Evolutionary conservation across 2,329 filamentous ascomycete species (phyloP).

Genomic region (Geoglossum cookeanum): DNA sequence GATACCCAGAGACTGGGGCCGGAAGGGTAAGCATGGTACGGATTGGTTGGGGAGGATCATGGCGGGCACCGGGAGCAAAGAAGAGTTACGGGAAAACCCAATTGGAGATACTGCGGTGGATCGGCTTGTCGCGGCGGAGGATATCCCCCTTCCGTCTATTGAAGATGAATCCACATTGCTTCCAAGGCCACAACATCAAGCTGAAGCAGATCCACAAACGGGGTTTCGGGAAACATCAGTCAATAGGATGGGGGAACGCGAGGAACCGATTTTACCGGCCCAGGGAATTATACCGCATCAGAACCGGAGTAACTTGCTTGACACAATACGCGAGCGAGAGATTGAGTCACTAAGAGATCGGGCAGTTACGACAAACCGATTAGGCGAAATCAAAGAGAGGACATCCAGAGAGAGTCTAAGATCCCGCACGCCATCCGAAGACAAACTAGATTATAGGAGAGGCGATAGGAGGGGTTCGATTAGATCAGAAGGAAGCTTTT

Average conservation of each 20-base stretch:
- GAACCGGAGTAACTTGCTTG: constrained; percentile 22
- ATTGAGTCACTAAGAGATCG: constrained; percentile 20
- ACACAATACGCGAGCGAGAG: constrained; percentile 25
- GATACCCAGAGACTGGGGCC: constrained; percentile 27
- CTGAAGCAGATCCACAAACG: background rate
- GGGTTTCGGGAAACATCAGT: constrained; percentile 7
- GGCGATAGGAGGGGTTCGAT: background rate
- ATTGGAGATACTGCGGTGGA: constrained; percentile 8
- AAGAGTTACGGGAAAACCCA: background rate
- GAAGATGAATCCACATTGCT: constrained; percentile 20
- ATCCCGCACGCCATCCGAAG: background rate
- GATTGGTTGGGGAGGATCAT: constrained; percentile 23
- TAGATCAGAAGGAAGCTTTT: background rate
- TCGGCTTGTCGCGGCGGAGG: constrained; percentile 15
- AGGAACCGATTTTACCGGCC: constrained; percentile 21
- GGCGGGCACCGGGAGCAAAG: background rate
- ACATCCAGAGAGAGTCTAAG: constrained; percentile 15
- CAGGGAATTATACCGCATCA: constrained; percentile 26
- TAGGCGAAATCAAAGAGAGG: constrained; percentile 16
- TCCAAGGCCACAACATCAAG: constrained; percentile 10
- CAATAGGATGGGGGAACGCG: constrained; percentile 15
- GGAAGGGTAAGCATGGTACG: constrained; percentile 22
- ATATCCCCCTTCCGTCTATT: constrained; percentile 22
- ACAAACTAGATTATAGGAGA: background rate
- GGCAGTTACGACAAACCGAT: constrained; percentile 15